phyloP scores from a whole-genome alignment of 768 basidiomycete species.

The Macrolepiota albuminosa region DNA sequence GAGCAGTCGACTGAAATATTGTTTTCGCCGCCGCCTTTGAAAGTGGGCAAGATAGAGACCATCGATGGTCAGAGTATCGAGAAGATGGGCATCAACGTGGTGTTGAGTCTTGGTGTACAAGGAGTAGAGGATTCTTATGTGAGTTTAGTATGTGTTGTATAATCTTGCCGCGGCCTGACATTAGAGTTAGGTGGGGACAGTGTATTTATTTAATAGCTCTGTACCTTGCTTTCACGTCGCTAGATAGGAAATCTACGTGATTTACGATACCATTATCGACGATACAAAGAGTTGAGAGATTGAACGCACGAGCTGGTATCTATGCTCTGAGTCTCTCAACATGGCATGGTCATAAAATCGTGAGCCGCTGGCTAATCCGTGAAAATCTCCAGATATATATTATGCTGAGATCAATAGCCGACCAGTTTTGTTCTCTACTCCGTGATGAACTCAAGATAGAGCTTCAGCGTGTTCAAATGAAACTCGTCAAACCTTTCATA shows the following conservation, averaged over 20 bases:
- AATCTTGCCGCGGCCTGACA: too few relatives aligned
- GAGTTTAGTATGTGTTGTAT: too few relatives aligned
- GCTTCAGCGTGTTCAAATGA: conserved; percentile 83
- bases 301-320: conserved; percentile 90
- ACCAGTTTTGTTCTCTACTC: conserved; percentile 85
- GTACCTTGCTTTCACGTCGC: too few relatives aligned
- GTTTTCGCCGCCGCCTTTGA: conserved; percentile 72
- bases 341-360: conserved; percentile 94
- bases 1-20: conserved; percentile 81
- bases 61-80: conserved; percentile 39
- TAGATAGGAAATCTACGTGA: too few relatives aligned
- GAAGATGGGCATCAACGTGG: conserved; percentile 86
- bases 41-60: conserved; percentile 20
- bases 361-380: conserved; percentile 31
- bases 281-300: conserved; percentile 87
- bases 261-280: conserved; percentile 94
- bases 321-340: conserved; percentile 95
- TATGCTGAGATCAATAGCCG: conserved; percentile 79
- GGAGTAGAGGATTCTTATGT: too few relatives aligned
- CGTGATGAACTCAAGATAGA: conserved; percentile 88
- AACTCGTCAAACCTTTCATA: too few relatives aligned
- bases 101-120: conserved; percentile 46
- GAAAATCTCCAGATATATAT: background rate
- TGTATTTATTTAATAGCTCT: too few relatives aligned
- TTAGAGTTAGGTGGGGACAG: too few relatives aligned